phyloP scores from a whole-genome alignment of 495 filamentous ascomycete species.

The Daldinia childiae region DNA sequence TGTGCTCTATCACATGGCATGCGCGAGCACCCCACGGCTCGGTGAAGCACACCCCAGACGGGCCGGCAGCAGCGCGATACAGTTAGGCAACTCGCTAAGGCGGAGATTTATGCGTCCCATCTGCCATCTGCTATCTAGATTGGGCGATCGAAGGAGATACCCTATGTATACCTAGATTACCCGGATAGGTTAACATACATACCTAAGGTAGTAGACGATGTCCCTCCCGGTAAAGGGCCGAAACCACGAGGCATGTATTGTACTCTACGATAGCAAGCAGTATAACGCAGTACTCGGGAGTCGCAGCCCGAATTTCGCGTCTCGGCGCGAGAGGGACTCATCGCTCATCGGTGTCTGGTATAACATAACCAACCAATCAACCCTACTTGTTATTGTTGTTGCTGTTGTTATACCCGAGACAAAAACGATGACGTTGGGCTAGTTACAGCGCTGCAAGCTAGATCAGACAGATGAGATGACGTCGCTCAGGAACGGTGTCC shows the following conservation, averaged over 20 bases:
- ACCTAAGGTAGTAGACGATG: no score
- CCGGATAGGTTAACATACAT: no score
- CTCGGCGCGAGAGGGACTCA: neutral
- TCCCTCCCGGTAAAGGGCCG: slow-evolving; percentile 26
- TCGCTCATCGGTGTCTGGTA: neutral
- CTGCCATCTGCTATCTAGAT: neutral
- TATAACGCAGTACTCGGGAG: neutral
- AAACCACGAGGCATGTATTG: neutral
- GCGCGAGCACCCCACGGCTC: neutral
- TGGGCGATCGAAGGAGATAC: neutral
- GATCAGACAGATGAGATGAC: no score
- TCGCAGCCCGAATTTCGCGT: neutral
- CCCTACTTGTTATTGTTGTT: no score
- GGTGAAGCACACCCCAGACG: neutral
- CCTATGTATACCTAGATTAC: no score
- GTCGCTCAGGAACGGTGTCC: no score
- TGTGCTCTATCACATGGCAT: neutral
- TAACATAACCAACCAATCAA: neutral
- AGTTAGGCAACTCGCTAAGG: neutral
- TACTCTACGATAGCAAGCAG: neutral
- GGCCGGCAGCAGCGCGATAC: slow-evolving; percentile 1
- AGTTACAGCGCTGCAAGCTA: no score
- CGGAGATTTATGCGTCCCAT: neutral
- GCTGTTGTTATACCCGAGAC: no score
- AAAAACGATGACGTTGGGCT: no score